Evolutionary conservation across 2,329 filamentous ascomycete genomes (phyloP).

Genomic region (Pseudogymnoascus sp.): DNA sequence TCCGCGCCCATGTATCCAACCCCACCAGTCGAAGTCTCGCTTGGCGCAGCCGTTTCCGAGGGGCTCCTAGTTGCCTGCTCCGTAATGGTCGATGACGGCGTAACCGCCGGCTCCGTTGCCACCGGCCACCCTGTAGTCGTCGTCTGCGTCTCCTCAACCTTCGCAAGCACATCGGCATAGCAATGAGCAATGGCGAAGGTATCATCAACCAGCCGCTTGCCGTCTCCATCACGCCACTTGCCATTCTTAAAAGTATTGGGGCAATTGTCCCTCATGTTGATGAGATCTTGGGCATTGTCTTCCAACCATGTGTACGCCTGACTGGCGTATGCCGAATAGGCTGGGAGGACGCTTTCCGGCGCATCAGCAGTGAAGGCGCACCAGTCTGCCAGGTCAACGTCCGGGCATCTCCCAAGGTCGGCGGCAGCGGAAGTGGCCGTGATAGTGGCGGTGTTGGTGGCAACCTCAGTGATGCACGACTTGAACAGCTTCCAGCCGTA

Average conservation of each 20-base stretch:
- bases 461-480: conserved; percentile 1
- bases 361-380: conserved; percentile 14
- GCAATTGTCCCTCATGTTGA: conserved; percentile 9
- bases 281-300: background rate
- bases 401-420: background rate
- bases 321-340: conserved; percentile 12
- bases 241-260: conserved; percentile 3
- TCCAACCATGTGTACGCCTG: conserved; percentile 12
- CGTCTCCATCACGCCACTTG: background rate
- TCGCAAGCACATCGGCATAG: background rate
- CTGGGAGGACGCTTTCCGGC: conserved; percentile 1
- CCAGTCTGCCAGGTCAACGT: background rate
- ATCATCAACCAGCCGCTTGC: background rate
- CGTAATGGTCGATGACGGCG: background rate
- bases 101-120: background rate
- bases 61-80: background rate
- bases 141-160: background rate
- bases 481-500: conserved; percentile 10
- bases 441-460: background rate
- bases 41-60: background rate
- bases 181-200: background rate
- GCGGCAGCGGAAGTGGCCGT: background rate
- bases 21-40: background rate
- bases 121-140: background rate
- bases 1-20: background rate